Conservation (phyloP, 352 stramenopile species). For the Phytophthora sp. region DNA sequence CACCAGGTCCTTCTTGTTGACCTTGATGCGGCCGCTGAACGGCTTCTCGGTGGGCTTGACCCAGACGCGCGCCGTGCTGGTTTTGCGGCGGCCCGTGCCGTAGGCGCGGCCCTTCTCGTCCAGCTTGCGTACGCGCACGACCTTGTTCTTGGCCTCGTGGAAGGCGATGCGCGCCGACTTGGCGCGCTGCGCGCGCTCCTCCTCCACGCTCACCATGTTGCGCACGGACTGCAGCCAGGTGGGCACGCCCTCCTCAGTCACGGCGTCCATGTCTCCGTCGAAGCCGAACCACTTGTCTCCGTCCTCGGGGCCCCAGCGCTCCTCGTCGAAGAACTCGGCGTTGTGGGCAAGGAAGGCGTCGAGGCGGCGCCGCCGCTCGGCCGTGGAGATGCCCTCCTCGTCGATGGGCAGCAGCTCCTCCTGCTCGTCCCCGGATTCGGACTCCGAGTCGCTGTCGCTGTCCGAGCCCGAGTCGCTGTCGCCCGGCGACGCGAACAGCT, state of each 20-base stretch:
- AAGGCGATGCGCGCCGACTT: constrained; percentile 71
- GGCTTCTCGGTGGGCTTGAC: constrained; percentile 82
- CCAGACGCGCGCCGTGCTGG: constrained; percentile 93
- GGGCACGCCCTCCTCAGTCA: constrained; percentile 79
- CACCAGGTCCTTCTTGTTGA: constrained; percentile 95
- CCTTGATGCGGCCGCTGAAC: constrained; percentile 87
- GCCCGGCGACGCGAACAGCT: constrained; percentile 30
- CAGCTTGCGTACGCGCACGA: constrained; percentile 70
- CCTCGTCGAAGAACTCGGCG: constrained; percentile 70
- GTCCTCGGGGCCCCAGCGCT: constrained; percentile 67
- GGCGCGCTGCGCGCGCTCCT: constrained; percentile 70
- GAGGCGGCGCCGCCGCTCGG: constrained; percentile 32
- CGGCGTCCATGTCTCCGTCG: constrained; percentile 74
- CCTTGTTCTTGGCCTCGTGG: constrained; percentile 78
- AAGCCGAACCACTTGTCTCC: constrained; percentile 85
- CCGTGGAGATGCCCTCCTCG: constrained; percentile 37
- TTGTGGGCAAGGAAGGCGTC: constrained; percentile 47
- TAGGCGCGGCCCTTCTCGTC: constrained; percentile 86
- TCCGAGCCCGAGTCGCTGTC: constrained; percentile 28
- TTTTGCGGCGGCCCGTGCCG: constrained; percentile 94
- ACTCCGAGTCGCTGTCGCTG: constrained; percentile 10
- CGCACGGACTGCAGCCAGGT: constrained; percentile 85
- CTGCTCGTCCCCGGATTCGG: constrained; percentile 31
- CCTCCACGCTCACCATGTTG: constrained; percentile 65
- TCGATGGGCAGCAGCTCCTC: constrained; percentile 41